Percentiles rank a stretch among this genome's conserved stretches.
Evolutionary conservation across 2,329 filamentous ascomycete genomes (phyloP).

Genomic region (Volutella citrinella): DNA sequence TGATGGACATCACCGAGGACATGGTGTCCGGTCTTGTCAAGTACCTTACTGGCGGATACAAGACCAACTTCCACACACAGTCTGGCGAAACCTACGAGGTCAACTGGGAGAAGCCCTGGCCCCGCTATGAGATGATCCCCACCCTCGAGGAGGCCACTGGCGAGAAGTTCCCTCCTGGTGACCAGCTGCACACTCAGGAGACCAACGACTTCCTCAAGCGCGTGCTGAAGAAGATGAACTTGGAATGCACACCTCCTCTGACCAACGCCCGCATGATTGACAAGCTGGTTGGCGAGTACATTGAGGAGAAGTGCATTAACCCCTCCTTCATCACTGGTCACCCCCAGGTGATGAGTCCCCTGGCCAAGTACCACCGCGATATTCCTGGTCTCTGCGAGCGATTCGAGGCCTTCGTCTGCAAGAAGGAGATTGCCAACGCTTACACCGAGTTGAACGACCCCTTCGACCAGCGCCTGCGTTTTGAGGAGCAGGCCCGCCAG

Average conservation of each 20-base stretch:
- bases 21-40: slow-evolving; percentile 88
- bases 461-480: slow-evolving; percentile 83
- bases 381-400: slow-evolving; percentile 87
- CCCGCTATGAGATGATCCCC: slow-evolving; percentile 86
- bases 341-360: slow-evolving; percentile 72
- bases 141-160: slow-evolving; percentile 82
- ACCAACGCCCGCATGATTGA: slow-evolving; percentile 97
- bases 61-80: slow-evolving; percentile 83
- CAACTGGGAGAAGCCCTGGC: slow-evolving; percentile 96
- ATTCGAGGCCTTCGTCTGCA: slow-evolving; percentile 86
- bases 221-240: slow-evolving; percentile 82
- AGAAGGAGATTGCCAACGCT: slow-evolving; percentile 85
- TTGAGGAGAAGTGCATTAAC: slow-evolving; percentile 91
- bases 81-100: slow-evolving; percentile 83
- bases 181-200: slow-evolving; percentile 85
- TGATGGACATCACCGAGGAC: slow-evolving; percentile 81
- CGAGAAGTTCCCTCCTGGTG: slow-evolving; percentile 88
- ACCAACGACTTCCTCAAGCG: slow-evolving; percentile 83
- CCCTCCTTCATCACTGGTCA: slow-evolving; percentile 70
- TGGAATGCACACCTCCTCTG: slow-evolving; percentile 85
- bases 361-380: slow-evolving; percentile 90
- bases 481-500: slow-evolving; percentile 89
- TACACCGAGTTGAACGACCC: slow-evolving; percentile 95
- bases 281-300: slow-evolving; percentile 89
- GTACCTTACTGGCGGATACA: slow-evolving; percentile 79